phyloP scores from a whole-genome alignment of 768 basidiomycete species.

The Termitomyces sp. region DNA sequence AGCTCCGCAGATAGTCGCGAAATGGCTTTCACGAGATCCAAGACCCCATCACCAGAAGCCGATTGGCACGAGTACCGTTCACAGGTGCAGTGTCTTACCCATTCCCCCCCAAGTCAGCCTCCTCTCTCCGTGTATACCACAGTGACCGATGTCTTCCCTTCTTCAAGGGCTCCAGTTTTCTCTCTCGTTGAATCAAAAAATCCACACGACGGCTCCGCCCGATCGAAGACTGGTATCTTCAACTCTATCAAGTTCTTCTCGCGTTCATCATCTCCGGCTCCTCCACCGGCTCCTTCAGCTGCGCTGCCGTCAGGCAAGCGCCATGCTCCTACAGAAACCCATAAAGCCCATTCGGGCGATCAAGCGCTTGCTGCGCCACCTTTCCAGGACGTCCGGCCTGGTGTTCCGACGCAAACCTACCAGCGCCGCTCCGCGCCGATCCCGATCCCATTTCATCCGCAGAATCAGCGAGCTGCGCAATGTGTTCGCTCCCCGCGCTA shows the following conservation, averaged over 20 bases:
- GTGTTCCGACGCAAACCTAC: conserved; percentile 17
- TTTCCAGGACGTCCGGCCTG: conserved; percentile 29
- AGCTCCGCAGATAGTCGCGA: conserved; percentile 26
- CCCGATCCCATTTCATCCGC: conserved; percentile 22
- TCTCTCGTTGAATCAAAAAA: conserved; percentile 16
- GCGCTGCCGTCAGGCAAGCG: conserved; percentile 23
- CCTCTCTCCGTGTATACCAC: conserved; percentile 33
- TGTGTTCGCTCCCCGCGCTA: conserved; percentile 34
- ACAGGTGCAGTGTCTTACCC: conserved; percentile 28
- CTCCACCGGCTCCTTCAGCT: conserved; percentile 26
- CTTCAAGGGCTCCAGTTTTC: conserved; percentile 30
- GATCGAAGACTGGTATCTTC: conserved; percentile 32
- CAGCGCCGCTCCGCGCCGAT: conserved; percentile 11
- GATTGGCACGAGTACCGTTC: conserved; percentile 26
- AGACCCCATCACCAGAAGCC: conserved; percentile 22
- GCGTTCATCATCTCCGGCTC: conserved; percentile 41
- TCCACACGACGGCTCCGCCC: conserved; percentile 16
- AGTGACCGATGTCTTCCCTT: conserved; percentile 34
- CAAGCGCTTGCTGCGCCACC: conserved; percentile 30
- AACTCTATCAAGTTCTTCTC: conserved; percentile 42
- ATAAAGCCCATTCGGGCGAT: conserved; percentile 30
- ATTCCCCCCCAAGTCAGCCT: conserved; percentile 36
- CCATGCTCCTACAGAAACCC: conserved; percentile 22
- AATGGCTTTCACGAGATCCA: conserved; percentile 29
- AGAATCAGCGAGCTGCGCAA: conserved; percentile 17